These are phyloP conservation scores for Elsinoe batatas DNA, from an alignment of 2,329 filamentous ascomycete species.

Conservation along the genomic window DNA sequence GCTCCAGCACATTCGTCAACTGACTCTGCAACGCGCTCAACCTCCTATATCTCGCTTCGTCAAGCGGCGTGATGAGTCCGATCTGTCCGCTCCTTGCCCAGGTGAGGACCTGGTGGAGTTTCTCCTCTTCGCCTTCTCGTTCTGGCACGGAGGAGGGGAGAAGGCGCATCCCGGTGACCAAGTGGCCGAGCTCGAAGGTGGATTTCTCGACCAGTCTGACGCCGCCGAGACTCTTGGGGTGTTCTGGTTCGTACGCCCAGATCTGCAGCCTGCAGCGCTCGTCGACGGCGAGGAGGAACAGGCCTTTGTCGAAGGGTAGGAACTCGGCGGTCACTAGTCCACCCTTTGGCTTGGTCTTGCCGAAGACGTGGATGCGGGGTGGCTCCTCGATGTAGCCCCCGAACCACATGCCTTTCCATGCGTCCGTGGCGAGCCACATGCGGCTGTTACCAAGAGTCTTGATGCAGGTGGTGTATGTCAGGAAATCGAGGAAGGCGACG, in stretches of 20 bases:
- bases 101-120: conserved; percentile 51
- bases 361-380: conserved; percentile 87
- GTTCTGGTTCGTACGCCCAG: conserved; percentile 88
- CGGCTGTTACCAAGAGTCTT: conserved; percentile 77
- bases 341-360: conserved; percentile 69
- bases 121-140: conserved; percentile 13
- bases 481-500: conserved; percentile 96
- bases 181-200: conserved; percentile 78
- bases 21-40: conserved; percentile 73
- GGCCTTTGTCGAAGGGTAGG: conserved; percentile 69
- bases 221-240: conserved; percentile 86
- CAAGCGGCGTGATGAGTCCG: conserved; percentile 64
- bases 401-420: conserved; percentile 91
- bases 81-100: conserved; percentile 68
- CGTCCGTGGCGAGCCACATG: conserved; percentile 78
- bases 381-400: conserved; percentile 94
- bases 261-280: conserved; percentile 79
- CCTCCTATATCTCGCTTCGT: conserved; percentile 73
- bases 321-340: conserved; percentile 79
- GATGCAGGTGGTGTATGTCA: conserved; percentile 78
- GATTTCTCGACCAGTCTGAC: conserved; percentile 77
- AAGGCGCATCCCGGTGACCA: conserved; percentile 63
- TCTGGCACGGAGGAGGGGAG: conserved; percentile 51
- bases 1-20: conserved; percentile 63
- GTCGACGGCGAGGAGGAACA: conserved; percentile 76